These are phyloP conservation scores for Cladophialophora chaetospira DNA, from an alignment of 2,329 filamentous ascomycete species.

Conservation along the genomic window DNA sequence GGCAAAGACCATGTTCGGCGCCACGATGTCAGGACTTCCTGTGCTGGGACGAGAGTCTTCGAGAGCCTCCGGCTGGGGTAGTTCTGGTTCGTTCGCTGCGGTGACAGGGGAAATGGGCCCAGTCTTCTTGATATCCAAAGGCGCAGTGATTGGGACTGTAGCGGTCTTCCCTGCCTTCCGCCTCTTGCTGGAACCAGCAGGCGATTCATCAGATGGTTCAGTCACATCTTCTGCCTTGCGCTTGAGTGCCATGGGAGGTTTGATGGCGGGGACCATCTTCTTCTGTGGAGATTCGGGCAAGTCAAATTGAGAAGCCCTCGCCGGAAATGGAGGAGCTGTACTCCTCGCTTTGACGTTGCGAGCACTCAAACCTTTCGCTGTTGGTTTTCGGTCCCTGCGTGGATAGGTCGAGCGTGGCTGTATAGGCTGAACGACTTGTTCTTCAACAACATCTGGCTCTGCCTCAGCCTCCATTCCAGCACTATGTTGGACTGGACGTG, in stretches of 20 bases:
- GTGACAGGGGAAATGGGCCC: too few relatives aligned
- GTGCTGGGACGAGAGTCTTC: too few relatives aligned
- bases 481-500: neutral
- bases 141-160: too few relatives aligned
- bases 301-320: conserved; percentile 46
- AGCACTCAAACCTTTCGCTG: conserved; percentile 2
- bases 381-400: conserved; percentile 5
- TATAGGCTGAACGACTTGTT: neutral
- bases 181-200: neutral
- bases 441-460: neutral
- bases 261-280: conserved; percentile 10
- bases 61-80: too few relatives aligned
- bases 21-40: conserved; percentile 29
- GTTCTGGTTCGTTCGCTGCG: too few relatives aligned
- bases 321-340: conserved; percentile 42
- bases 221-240: conserved; percentile 10
- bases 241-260: conserved; percentile 4
- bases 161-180: too few relatives aligned
- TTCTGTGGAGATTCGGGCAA: conserved; percentile 43
- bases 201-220: neutral
- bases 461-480: neutral
- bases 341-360: conserved; percentile 37
- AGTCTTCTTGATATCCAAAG: too few relatives aligned
- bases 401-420: neutral
- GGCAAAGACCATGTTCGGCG: conserved; percentile 59